Conservation (phyloP, 495 filamentous ascomycete genomes). For the Friedmanniomyces endolithicus region DNA sequence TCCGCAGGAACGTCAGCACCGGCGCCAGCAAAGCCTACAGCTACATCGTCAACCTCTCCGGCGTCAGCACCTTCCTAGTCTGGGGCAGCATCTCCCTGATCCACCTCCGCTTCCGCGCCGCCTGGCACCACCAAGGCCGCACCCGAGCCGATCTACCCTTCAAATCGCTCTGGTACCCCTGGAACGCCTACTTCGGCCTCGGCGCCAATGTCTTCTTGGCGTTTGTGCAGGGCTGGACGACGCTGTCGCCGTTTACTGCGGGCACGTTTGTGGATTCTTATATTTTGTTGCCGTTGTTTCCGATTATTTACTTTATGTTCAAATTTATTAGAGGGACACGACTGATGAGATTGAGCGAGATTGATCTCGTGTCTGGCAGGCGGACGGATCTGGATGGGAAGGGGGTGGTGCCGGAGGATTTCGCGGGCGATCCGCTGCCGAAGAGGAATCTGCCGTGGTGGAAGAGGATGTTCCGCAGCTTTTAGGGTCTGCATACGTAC, state of each 20-base stretch:
- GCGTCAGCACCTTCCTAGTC: constrained; percentile 54
- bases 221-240: constrained; percentile 24
- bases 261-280: constrained; percentile 23
- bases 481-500: background rate
- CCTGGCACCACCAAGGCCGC: constrained; percentile 9
- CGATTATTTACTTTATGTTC: constrained; percentile 15
- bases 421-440: background rate
- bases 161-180: constrained; percentile 17
- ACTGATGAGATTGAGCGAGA: constrained; percentile 10
- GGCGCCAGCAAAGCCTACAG: constrained; percentile 43
- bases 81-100: constrained; percentile 54
- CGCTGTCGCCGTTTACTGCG: constrained; percentile 17
- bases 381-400: constrained; percentile 12
- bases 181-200: constrained; percentile 22
- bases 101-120: constrained; percentile 37
- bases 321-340: constrained; percentile 16
- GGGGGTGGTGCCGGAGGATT: constrained; percentile 1
- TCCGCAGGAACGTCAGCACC: constrained; percentile 45
- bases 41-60: constrained; percentile 38
- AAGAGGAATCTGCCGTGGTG: background rate
- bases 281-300: constrained; percentile 20
- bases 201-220: constrained; percentile 21
- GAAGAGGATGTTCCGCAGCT: background rate
- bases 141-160: constrained; percentile 10
- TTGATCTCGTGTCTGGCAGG: constrained; percentile 17